These are phyloP conservation scores for Xylariaceae sp. DNA, from an alignment of 2,329 filamentous ascomycete genomes.

Conservation along the genomic window DNA sequence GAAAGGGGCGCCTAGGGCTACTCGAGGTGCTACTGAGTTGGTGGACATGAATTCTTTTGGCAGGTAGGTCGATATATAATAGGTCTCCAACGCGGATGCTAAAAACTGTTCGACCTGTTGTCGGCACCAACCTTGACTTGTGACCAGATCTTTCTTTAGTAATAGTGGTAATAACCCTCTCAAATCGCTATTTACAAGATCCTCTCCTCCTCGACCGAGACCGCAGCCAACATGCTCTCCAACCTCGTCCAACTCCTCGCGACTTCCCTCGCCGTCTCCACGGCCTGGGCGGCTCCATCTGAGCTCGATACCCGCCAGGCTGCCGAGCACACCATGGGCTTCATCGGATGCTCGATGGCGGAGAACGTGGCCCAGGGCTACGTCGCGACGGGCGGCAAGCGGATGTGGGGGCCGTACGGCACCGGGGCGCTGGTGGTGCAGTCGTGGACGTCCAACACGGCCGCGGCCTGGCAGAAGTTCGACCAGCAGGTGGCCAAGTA, in stretches of 20 bases:
- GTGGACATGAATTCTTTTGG: too few relatives aligned
- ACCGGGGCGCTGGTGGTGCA: conserved; percentile 24
- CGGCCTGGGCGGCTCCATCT: neutral
- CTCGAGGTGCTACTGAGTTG: too few relatives aligned
- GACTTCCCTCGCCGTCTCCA: neutral
- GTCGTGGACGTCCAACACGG: conserved; percentile 24
- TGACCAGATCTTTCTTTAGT: too few relatives aligned
- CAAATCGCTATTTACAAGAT: neutral
- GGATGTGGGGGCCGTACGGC: conserved; percentile 27
- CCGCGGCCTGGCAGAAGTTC: conserved; percentile 20
- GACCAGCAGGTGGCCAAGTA: conserved; percentile 21
- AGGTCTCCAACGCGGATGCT: neutral
- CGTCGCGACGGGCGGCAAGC: conserved; percentile 18
- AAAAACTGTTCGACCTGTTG: too few relatives aligned
- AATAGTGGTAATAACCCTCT: neutral
- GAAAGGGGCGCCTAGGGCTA: too few relatives aligned
- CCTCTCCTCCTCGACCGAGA: neutral
- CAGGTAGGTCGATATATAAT: too few relatives aligned
- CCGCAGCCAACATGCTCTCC: neutral
- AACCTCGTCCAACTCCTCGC: neutral
- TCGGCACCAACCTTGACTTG: too few relatives aligned
- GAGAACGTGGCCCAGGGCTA: conserved; percentile 28
- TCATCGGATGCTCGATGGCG: conserved; percentile 27
- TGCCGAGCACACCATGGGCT: conserved; percentile 21
- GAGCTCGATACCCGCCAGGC: conserved; percentile 1